Evolutionary conservation across 1,284 basidiomycete species (phyloP).

Genomic region (Ustilago curta): DNA sequence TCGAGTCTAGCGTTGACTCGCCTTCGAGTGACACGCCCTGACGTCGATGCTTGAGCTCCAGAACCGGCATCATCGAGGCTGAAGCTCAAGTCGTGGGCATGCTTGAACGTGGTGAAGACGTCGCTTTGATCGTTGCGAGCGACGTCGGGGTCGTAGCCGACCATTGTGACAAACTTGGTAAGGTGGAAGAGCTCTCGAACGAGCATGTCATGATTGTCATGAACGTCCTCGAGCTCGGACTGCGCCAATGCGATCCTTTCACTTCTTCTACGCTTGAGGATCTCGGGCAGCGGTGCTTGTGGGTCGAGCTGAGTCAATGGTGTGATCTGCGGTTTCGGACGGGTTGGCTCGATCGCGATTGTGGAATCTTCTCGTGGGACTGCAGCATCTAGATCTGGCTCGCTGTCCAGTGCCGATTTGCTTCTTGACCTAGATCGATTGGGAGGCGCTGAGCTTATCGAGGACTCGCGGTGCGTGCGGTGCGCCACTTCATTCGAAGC

Average conservation of each 20-base stretch:
- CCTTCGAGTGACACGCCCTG: slow-evolving; percentile 49
- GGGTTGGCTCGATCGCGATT: background rate
- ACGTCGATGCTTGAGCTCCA: slow-evolving; percentile 14
- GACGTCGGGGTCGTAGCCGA: slow-evolving; percentile 59
- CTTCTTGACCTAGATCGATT: slow-evolving; percentile 35
- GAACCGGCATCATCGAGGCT: slow-evolving; percentile 26
- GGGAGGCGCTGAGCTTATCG: slow-evolving; percentile 13
- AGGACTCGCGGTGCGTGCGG: slow-evolving; percentile 10
- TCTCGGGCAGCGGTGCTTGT: slow-evolving; percentile 23
- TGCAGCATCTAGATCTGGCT: slow-evolving; percentile 9
- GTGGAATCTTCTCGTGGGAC: background rate
- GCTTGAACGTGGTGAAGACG: slow-evolving; percentile 55
- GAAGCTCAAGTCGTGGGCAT: slow-evolving; percentile 49
- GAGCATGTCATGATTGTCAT: slow-evolving; percentile 58
- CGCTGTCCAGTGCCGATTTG: slow-evolving; percentile 26
- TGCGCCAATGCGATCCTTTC: slow-evolving; percentile 40
- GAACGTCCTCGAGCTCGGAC: slow-evolving; percentile 50
- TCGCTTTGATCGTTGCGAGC: slow-evolving; percentile 52
- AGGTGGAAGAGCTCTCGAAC: slow-evolving; percentile 64
- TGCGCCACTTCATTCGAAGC: slow-evolving; percentile 19
- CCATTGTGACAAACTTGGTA: slow-evolving; percentile 60
- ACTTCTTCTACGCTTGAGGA: slow-evolving; percentile 33
- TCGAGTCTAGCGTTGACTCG: slow-evolving; percentile 48
- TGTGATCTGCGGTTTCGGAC: slow-evolving; percentile 32
- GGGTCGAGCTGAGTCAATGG: slow-evolving; percentile 24